Conservation (phyloP, 768 basidiomycete genomes). For the Serendipita sp. region DNA sequence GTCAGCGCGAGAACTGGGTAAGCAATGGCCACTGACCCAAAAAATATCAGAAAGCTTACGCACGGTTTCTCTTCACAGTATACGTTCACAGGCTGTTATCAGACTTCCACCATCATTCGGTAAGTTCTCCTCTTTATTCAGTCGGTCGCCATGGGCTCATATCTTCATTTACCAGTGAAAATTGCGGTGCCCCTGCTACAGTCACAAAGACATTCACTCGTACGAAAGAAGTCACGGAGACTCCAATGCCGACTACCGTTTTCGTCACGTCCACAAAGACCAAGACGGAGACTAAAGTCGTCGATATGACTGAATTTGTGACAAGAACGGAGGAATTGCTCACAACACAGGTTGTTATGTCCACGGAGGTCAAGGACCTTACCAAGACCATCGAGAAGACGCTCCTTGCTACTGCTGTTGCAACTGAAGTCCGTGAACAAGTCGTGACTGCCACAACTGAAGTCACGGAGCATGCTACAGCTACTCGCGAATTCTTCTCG, state of each 20-base stretch:
- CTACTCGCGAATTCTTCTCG: background rate
- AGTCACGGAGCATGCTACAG: background rate
- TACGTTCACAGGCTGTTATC: background rate
- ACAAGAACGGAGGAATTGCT: background rate
- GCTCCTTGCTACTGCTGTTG: background rate
- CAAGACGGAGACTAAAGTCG: background rate
- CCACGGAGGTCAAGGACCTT: background rate
- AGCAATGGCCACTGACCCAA: background rate
- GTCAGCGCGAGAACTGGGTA: background rate
- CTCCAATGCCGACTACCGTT: background rate
- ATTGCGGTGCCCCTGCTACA: background rate
- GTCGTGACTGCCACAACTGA: background rate
- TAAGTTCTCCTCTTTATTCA: background rate
- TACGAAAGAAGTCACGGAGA: background rate
- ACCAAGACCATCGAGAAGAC: background rate
- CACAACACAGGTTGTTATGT: background rate
- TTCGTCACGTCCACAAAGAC: background rate
- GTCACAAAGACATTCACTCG: background rate
- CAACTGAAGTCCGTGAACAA: background rate
- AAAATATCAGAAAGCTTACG: background rate
- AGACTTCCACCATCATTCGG: slow-evolving; percentile 4
- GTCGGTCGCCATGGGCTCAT: background rate
- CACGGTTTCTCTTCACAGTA: background rate
- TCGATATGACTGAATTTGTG: background rate
- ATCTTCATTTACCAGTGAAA: background rate